Evolutionary conservation across 2,329 filamentous ascomycete species (phyloP).

Genomic region (Pseudonectria foliicola): DNA sequence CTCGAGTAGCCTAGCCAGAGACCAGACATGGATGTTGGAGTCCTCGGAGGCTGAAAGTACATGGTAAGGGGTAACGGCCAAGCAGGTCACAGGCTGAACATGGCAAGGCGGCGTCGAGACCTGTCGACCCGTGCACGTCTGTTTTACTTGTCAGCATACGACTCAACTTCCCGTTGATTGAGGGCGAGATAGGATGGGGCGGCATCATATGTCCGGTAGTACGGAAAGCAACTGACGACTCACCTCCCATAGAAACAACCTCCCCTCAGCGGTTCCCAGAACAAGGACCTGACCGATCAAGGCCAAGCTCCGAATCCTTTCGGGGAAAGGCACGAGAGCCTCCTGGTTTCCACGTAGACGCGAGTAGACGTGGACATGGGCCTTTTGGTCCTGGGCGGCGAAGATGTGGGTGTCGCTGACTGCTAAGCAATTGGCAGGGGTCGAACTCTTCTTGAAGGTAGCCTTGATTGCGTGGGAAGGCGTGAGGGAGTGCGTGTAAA

Average conservation of each 20-base stretch:
- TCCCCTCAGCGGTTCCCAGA: conserved; percentile 76
- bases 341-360: conserved; percentile 80
- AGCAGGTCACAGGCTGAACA: conserved; percentile 70
- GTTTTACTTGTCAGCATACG: conserved; percentile 17
- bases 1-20: conserved; percentile 64
- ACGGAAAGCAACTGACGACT: conserved; percentile 15
- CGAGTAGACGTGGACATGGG: conserved; percentile 87
- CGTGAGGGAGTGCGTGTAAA: conserved; percentile 78
- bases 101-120: conserved; percentile 71
- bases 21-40: conserved; percentile 90
- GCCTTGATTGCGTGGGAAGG: conserved; percentile 68
- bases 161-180: conserved; percentile 1
- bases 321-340: conserved; percentile 78
- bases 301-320: conserved; percentile 72
- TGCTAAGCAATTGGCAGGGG: conserved; percentile 70
- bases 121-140: conserved; percentile 70
- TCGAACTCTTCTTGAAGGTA: conserved; percentile 87
- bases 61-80: conserved; percentile 65
- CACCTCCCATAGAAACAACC: conserved; percentile 91
- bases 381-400: conserved; percentile 84
- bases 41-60: conserved; percentile 76
- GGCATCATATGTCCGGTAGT: too few species aligned
- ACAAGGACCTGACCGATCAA: conserved; percentile 67
- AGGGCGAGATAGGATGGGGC: not conserved
- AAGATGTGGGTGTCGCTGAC: conserved; percentile 80